These are phyloP conservation scores for Filosporella fistucella DNA, from an alignment of 495 filamentous ascomycete genomes.

Conservation along the genomic window DNA sequence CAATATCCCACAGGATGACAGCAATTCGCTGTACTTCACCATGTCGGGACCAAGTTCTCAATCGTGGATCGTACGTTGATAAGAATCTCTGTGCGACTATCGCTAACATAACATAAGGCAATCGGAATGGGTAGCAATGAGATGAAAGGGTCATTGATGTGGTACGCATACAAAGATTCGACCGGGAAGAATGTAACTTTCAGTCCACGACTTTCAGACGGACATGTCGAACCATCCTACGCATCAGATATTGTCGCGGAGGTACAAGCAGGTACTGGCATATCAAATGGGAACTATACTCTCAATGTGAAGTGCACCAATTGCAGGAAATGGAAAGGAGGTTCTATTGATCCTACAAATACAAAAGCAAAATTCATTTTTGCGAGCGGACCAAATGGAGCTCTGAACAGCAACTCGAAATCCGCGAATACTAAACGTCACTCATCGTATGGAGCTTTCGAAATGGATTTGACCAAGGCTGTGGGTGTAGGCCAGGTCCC, in stretches of 20 bases:
- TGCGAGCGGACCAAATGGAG: constrained; percentile 43
- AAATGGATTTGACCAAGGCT: constrained; percentile 45
- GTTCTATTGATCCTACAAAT: constrained; percentile 32
- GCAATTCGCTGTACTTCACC: constrained; percentile 18
- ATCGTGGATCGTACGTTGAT: constrained; percentile 21
- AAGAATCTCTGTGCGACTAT: neutral
- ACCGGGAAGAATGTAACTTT: constrained; percentile 44
- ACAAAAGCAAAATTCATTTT: constrained; percentile 47
- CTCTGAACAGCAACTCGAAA: constrained; percentile 33
- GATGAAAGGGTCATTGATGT: constrained; percentile 49
- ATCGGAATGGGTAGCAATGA: constrained; percentile 44
- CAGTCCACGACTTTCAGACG: constrained; percentile 38
- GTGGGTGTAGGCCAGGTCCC: constrained; percentile 33
- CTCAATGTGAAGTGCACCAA: constrained; percentile 44
- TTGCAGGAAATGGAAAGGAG: constrained; percentile 41
- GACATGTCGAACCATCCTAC: constrained; percentile 44
- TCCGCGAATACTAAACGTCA: constrained; percentile 47
- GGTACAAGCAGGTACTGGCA: constrained; percentile 35
- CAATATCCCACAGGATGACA: constrained; percentile 18
- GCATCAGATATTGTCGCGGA: constrained; percentile 33
- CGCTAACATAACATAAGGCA: constrained; percentile 20
- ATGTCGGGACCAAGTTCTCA: constrained; percentile 9
- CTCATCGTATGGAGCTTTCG: constrained; percentile 47
- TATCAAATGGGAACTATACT: constrained; percentile 35
- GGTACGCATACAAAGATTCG: constrained; percentile 41